Base-by-base conservation (phyloP, 2,329 filamentous ascomycete species). In the Biscogniauxia mediterranea region DNA sequence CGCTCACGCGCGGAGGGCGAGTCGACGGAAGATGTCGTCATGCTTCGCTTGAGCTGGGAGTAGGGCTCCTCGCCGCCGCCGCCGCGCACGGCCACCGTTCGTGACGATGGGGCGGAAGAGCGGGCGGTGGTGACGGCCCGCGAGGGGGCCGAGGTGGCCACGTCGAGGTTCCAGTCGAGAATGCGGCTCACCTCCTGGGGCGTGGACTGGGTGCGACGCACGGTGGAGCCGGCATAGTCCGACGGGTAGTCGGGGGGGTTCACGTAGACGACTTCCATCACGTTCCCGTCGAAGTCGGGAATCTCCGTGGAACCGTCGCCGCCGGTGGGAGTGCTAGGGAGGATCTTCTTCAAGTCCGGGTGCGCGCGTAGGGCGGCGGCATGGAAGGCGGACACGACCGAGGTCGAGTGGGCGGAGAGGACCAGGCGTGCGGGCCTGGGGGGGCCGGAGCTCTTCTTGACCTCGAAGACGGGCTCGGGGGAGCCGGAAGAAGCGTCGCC, bases 261-360 rank as follows among this genome's bases (percentile, higher is more conserved):
- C 8, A 81, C 80, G 73, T 87, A 90, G 55, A 93, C 85, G 28
- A 91, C 89, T 72, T 95, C 91, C 72, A 96, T 87, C 68, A 85
- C 90, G 78, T 96, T 96, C 56, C 91, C 91, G 77, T 96, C 92
- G 58, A 91, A 83, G 75, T 96, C 92, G 62, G 87, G 83, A 50
- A 92, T 87, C 81, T 78, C 85, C 79, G 76, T 84, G 77, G 70
- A 75, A 66, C 69, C 76, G 64, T 76, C 77, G 66, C 73, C 74
- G 71, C 70, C 70, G 64, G 59, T 32, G 50, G 58, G 57, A 6
- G 64, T 50, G 25, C 66, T 69, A n/a, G 67, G 56, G 52, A 58
- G 61, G 57, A 66, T 64, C 57, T 70, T 78, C 55, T 68, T 80
- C 79, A 68, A 83, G 85, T 71, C 71, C 54, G 81, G 80, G 68